Conservation (phyloP, 768 basidiomycete species). For the Candolleomyces aberdarensis region DNA sequence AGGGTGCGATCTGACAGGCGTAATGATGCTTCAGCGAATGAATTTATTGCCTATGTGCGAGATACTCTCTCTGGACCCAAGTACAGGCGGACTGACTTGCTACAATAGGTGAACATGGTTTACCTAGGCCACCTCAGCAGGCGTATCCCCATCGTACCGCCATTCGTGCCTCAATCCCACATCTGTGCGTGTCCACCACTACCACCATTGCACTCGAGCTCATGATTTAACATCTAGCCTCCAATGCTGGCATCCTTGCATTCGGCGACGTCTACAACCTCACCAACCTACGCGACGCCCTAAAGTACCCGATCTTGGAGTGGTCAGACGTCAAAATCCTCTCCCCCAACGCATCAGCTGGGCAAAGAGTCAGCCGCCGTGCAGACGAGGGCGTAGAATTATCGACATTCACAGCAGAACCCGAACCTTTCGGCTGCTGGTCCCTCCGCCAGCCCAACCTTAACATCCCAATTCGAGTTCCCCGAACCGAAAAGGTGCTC, state of each 20-base stretch:
- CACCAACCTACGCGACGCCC: not conserved
- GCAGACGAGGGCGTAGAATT: not conserved
- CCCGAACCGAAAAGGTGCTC: not conserved
- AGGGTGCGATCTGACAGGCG: not conserved
- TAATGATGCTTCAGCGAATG: not conserved
- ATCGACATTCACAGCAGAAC: not conserved
- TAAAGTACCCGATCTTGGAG: conserved; percentile 1
- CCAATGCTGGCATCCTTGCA: not conserved
- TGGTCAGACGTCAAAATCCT: conserved; percentile 6
- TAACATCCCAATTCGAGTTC: not conserved
- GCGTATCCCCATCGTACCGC: conserved; percentile 6
- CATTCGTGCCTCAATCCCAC: conserved; percentile 1
- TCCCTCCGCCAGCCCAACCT: not conserved
- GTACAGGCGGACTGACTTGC: too few relatives aligned
- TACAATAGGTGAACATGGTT: conserved; percentile 3
- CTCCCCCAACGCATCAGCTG: not conserved
- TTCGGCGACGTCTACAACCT: conserved; percentile 6
- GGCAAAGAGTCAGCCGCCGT: too few relatives aligned
- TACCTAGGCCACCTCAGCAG: conserved; percentile 3
- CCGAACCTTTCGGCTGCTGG: conserved; percentile 6
- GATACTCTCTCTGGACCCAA: too few relatives aligned
- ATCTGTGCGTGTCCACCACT: not conserved
- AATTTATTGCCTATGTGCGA: conserved; percentile 3
- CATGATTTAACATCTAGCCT: not conserved
- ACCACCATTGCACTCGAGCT: too few relatives aligned